Base-by-base conservation (phyloP, 306 rosid species). In the Gastrolobium villosum region DNA sequence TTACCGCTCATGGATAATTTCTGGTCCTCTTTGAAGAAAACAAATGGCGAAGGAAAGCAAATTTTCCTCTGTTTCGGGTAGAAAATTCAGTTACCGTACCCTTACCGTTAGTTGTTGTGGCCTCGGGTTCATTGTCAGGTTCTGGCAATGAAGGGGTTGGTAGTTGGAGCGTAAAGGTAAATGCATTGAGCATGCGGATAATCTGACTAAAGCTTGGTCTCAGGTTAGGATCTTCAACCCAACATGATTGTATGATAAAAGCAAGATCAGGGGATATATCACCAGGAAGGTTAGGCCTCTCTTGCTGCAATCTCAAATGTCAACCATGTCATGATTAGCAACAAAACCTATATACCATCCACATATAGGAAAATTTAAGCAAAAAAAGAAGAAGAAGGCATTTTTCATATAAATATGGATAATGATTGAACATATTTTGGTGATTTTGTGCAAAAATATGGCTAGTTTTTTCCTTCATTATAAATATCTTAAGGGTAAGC, bases 161-260 rank as follows among this genome's bases (percentile, higher is more conserved):
- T 26, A 89, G 89, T 28, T 86, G 71, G 35, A 92, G 82, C 1
- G 90, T 86, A 76, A 92, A 88, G 74, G 82, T 83, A 80, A 85
- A 86, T 20, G 82, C 77, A 43, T 92, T 88, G 70, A 92, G 92
- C 92, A 89, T 77, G 43, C 97, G 94, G 76, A 86, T 77, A 80
- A 92, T 92, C 84, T 88, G 97, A 87, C 85, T 85, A 84, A 90
- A 92, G 77, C 90, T 85, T 4, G 94, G 97, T 85, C 97, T 85
- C 81, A 85, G 10, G 79, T 90, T 86, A 26, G 97, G 81, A 83
- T 90, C 97, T 79, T 92, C 97, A 14, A 92, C 97, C 97, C 97
- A 92, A 70, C 97, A 86, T 28, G 97, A 88, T 77, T 92, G 97
- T 54, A 92, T 88, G 82, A 92, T 78, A 76, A 86, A 92, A 63